Percentiles rank a stretch among this genome's conserved stretches.
These are phyloP conservation scores for Adansonia gregorii DNA, from an alignment of 441 rosid species.

Conservation along the genomic window DNA sequence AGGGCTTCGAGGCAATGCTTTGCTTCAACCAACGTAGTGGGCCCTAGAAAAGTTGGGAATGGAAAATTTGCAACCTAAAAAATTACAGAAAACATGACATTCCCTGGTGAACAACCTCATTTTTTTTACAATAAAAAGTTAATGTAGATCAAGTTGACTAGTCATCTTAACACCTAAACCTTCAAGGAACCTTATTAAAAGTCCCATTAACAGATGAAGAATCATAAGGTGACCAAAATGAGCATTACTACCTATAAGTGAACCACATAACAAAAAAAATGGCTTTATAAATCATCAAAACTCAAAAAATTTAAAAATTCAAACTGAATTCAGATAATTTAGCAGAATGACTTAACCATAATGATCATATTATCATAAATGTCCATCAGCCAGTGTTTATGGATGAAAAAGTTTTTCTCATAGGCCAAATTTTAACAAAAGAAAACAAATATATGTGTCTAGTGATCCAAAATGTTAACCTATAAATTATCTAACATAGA, in stretches of 20 bases:
- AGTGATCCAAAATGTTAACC: background rate
- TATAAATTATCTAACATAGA: slow-evolving; percentile 5
- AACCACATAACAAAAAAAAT: background rate
- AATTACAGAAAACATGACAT: background rate
- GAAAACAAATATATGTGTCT: background rate
- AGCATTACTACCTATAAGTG: background rate
- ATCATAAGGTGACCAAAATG: background rate
- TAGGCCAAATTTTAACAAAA: slow-evolving; percentile 4
- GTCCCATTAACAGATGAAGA: background rate
- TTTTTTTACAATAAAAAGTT: background rate
- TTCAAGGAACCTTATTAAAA: slow-evolving; percentile 7
- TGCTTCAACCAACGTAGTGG: slow-evolving; percentile 65
- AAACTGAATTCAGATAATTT: slow-evolving; percentile 2
- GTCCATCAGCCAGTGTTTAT: background rate
- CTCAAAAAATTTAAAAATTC: too few species aligned
- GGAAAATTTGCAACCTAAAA: slow-evolving; percentile 79
- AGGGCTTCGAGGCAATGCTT: slow-evolving; percentile 70
- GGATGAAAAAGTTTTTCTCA: background rate
- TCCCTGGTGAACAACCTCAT: background rate
- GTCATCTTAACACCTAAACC: slow-evolving; percentile 8
- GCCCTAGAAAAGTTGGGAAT: slow-evolving; percentile 81
- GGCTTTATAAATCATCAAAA: background rate
- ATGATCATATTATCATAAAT: background rate
- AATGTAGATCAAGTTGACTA: background rate
- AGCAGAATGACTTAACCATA: background rate